Base-by-base conservation (phyloP, 345 rosid species). In the Geranium rotundifolium region DNA sequence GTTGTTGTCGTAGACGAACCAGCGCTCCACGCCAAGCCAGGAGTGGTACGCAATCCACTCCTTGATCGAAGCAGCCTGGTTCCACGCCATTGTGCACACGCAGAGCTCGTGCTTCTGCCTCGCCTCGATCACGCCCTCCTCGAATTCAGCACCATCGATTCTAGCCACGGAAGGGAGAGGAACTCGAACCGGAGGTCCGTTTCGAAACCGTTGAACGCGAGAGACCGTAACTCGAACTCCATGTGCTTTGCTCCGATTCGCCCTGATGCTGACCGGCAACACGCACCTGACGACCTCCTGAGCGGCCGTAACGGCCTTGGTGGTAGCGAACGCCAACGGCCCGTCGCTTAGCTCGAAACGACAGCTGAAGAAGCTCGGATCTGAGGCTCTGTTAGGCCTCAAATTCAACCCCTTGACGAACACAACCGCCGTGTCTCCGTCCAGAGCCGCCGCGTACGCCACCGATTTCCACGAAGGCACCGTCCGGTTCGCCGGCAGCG, bases 1-100 rank as follows among this genome's bases (percentile, higher is more conserved):
- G 69, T 93, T 90, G 72, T 93, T 93, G 37, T 93, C 99, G 17
- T 93, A 93, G 61, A 93, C 79, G 73, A 90, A 90, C 99, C 99
- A 93, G 4, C 95, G 85, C 65, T 88, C 84, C 4, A 93, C 85
- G 3, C 99, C 99, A 5, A 93, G 89, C 95, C 95, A 88, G 18
- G 87, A 79, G 67, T 93, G 99, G 73, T 90, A 90, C 75, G 73
- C 79, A 13, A 93, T 75, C 99, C 99, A 93, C 65, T 93, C 97
- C 19, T 79, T 75, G 41, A 93, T 66, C 41, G 78, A 79, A 4
- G 95, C 69, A 8, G 96, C 96, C 75, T 93, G 99, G 75, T 93
- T 90, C 97, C 99, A 88, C 16, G 85, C 57, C 99, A 93, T 93
- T 5, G 97, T 88, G 50, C 99, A 93, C 30, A 74, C 97, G 65